Base-by-base conservation (phyloP, 139 green algal genomes). In the Tetradesmus lagerheimii region DNA sequence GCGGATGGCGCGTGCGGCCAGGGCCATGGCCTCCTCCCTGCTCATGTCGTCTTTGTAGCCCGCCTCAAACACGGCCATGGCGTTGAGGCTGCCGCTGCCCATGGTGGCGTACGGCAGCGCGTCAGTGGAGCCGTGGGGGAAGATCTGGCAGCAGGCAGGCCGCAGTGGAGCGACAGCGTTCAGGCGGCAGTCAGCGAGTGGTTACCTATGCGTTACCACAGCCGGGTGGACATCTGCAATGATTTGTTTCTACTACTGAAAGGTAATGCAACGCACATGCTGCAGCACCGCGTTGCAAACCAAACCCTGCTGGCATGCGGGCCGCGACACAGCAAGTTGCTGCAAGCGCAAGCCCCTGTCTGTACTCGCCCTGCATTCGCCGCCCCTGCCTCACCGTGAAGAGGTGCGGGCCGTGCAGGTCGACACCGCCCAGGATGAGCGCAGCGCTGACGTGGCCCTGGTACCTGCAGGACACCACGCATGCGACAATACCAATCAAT, bases 81-180 rank as follows among this genome's bases (percentile, higher is more conserved):
- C 98, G 81, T 99, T 99, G 0, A 99, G 91, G 50, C 92, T 97
- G 35, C 98, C 98, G 15, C 95, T 98, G 47, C 98, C 98, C 98
- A 99, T 99, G 88, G 98, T 99, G 45, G 90, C 94, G 88, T 97
- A 99, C 0, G 98, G 98, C 80, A 99, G 94, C 29, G 94, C 93
- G 92, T 99, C 98, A 9, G 98, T 99, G 71, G 97, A 99, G 25
- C 98, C 98, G 91, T 99, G 98, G 15, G 98, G 98, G 93, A 99
- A 99, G 43, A 99, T 96, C 96, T 97, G 93, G 41, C 89, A 23
- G 78, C 35, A 62, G 75, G 35, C 4, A 34, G 35, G n/a, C n/a
- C 2, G n/a, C 67, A 78, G 15, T 18, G 1, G 5, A 27, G 23
- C 5, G 25, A n/a, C 62, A 74, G 62, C 11, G 62, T n/a, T 29